Base-by-base conservation (phyloP, 1,284 basidiomycete species). In the Malassezia sympodialis region DNA sequence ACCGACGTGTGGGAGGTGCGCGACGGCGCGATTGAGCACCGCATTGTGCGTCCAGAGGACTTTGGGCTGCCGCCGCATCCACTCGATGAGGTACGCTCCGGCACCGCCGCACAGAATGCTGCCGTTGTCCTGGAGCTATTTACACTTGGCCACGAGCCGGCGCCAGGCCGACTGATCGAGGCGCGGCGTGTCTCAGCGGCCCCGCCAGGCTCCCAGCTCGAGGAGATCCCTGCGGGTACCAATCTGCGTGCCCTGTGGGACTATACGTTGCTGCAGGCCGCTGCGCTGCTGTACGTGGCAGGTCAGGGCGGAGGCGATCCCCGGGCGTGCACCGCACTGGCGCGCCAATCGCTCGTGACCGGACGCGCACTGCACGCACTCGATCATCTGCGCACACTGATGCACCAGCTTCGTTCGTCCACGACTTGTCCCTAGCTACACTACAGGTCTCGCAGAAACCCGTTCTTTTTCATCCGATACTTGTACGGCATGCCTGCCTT, bases 1-100 rank as follows among this genome's bases (percentile, higher is more conserved):
- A 93, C 90, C 10, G 82, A 83, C 77, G 85, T 82, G 49, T 74
- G 72, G 72, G 67, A 74, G 44, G 50, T 74, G 42, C 14, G 45
- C 56, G 23, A 60, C 3, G 63, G 62, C 23, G 19, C 50, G n/a
- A 67, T 74, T 24, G 42, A 14, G 11, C 66, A 73, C 41, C 62
- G 62, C 17, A 53, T 58, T 23, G 54, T 74, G 17, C 41, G 57
- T 10, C 72, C 72, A 4, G 51, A 56, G 12, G 66, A 67, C 34
- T 74, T 74, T 57, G 70, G 67, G 1, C 46, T 74, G 35, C 34
- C 26, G 0, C 48, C 48, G 15, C 67, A 72, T 47, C 62, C 63
- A 2, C 53, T 73, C 28, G 59, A 60, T 15, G 58, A 71, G 39
- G 70, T 73, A 21, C 63, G 63, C 0, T 61, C 58, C 6, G 56